Conservation (phyloP, 768 basidiomycete species). For the Xerocomellus chrysenteron region DNA sequence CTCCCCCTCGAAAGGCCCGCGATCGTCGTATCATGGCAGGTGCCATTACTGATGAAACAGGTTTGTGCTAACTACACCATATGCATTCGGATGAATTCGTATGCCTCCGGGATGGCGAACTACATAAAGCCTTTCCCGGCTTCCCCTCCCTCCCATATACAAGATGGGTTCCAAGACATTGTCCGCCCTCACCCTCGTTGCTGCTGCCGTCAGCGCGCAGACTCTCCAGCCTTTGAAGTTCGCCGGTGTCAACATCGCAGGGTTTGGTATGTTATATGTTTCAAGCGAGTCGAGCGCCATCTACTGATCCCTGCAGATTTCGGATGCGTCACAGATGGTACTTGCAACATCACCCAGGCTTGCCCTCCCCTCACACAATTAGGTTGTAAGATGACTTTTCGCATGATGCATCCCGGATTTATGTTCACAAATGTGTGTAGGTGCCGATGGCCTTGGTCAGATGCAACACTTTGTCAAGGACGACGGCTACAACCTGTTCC, state of each 20-base stretch:
- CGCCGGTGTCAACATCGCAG: slow-evolving; percentile 53
- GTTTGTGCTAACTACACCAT: too few relatives aligned
- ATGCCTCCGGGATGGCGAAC: not conserved
- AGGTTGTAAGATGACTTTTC: slow-evolving; percentile 33
- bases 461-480: slow-evolving; percentile 59
- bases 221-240: slow-evolving; percentile 29
- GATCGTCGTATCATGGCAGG: too few relatives aligned
- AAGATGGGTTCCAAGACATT: slow-evolving; percentile 20
- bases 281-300: not conserved
- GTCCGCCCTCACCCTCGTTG: slow-evolving; percentile 9
- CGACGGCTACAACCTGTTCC: slow-evolving; percentile 57
- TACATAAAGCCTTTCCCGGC: slow-evolving; percentile 9
- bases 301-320: slow-evolving; percentile 34
- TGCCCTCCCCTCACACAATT: slow-evolving; percentile 47
- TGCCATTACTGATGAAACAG: too few relatives aligned
- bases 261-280: slow-evolving; percentile 36
- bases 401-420: not conserved
- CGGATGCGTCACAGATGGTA: slow-evolving; percentile 48
- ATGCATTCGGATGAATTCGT: too few relatives aligned
- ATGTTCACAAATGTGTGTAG: not conserved
- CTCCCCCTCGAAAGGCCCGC: too few relatives aligned
- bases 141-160: not conserved
- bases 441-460: slow-evolving; percentile 39
- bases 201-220: slow-evolving; percentile 17
- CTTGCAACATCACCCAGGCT: slow-evolving; percentile 38